Percentiles rank a stretch among this genome's conserved stretches.
phyloP scores from a whole-genome alignment of 495 filamentous ascomycete genomes.

The Oleoguttula mirabilis region DNA sequence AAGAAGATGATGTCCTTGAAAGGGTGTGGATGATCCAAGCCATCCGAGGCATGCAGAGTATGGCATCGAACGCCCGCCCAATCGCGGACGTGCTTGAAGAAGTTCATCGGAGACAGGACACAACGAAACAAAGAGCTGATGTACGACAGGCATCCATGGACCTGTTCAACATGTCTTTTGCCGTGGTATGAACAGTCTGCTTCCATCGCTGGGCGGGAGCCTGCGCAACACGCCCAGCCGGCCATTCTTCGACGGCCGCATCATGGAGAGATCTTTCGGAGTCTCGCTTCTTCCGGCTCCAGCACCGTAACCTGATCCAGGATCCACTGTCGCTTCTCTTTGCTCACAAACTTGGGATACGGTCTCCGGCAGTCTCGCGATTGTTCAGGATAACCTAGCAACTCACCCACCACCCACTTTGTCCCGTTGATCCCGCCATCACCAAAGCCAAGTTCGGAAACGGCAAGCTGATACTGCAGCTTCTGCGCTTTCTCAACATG shows the following conservation, averaged over 20 bases:
- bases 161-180: constrained; percentile 22
- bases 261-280: neutral
- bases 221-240: no score
- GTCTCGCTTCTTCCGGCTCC: constrained; percentile 12
- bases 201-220: no score
- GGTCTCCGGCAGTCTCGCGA: constrained; percentile 30
- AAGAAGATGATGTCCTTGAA: constrained; percentile 31
- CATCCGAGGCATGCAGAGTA: constrained; percentile 32
- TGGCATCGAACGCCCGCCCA: constrained; percentile 32
- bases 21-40: constrained; percentile 31
- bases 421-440: constrained; percentile 35
- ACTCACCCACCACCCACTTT: constrained; percentile 33
- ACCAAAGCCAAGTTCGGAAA: constrained; percentile 33
- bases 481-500: constrained; percentile 42
- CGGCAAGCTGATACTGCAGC: constrained; percentile 36
- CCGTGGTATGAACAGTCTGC: constrained; percentile 26
- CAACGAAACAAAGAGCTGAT: constrained; percentile 31
- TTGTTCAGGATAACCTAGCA: constrained; percentile 31
- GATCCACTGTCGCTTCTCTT: constrained; percentile 24
- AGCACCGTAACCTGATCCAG: constrained; percentile 19
- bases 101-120: constrained; percentile 33
- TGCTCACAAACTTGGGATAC: constrained; percentile 29
- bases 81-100: constrained; percentile 33
- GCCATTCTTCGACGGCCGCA: no score
- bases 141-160: constrained; percentile 28